Evolutionary conservation across 345 rosid genomes (phyloP).

Genomic region (Heritiera fomes): DNA sequence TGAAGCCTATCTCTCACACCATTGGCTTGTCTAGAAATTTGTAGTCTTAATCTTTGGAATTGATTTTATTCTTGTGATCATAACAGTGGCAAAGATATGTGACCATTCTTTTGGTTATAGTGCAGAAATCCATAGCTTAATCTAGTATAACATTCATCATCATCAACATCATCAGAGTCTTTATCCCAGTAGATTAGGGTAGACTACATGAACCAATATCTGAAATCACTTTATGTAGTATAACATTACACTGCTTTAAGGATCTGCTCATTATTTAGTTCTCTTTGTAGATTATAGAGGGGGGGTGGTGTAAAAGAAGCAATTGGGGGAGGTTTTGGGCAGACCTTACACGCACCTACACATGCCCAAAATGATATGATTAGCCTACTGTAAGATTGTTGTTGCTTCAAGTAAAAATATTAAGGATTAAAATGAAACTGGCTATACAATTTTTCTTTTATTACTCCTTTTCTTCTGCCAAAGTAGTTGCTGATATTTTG

Average conservation of each 20-base stretch:
- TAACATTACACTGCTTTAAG: background rate
- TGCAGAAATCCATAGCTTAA: background rate
- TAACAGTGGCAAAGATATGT: background rate
- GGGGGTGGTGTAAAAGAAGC: background rate
- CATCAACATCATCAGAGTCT: too few relatives aligned
- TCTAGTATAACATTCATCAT: background rate
- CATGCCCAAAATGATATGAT: background rate
- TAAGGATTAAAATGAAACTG: conserved; percentile 7
- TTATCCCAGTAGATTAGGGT: too few relatives aligned
- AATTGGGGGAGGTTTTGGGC: background rate
- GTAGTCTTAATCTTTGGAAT: background rate
- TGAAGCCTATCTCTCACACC: background rate
- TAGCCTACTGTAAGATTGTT: background rate
- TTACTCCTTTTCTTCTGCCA: background rate
- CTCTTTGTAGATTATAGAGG: background rate
- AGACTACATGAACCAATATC: too few relatives aligned
- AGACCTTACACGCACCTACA: background rate
- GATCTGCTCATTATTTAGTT: background rate
- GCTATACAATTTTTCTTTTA: background rate
- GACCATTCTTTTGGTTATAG: background rate
- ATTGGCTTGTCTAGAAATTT: background rate
- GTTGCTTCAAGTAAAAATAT: background rate
- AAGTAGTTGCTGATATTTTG: background rate
- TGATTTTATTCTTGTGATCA: conserved; percentile 4
- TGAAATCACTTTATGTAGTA: background rate